Conservation (phyloP, 805 yeast species). For the Teunomyces gatunensis region DNA sequence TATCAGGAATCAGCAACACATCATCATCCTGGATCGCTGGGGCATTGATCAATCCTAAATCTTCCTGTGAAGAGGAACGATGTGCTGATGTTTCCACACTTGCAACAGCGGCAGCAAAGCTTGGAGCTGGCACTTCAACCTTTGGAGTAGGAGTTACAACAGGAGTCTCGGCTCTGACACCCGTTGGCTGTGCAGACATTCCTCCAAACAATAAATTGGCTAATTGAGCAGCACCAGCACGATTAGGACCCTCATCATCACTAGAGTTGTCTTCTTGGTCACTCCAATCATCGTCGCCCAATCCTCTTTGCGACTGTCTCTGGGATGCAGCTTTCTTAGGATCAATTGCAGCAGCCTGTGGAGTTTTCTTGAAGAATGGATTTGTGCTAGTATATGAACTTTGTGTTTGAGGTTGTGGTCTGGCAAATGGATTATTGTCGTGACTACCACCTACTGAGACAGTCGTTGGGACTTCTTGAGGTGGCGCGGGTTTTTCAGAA, state of each 20-base stretch:
- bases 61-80: not conserved
- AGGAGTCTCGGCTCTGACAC: not conserved
- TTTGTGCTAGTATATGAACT: conserved; percentile 30
- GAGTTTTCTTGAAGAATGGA: conserved; percentile 58
- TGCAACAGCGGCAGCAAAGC: not conserved
- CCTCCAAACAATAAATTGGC: conserved; percentile 56
- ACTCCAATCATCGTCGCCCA: conserved; percentile 44
- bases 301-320: conserved; percentile 67
- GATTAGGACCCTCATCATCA: conserved; percentile 48
- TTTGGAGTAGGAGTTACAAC: conserved; percentile 6
- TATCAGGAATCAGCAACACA: conserved; percentile 12
- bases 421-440: conserved; percentile 52
- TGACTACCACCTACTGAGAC: conserved; percentile 18
- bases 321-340: conserved; percentile 63
- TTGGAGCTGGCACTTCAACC: conserved; percentile 4
- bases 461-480: not conserved
- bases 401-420: conserved; percentile 13
- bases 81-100: not conserved
- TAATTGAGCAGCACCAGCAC: conserved; percentile 55
- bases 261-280: conserved; percentile 41
- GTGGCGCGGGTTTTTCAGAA: not conserved
- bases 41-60: conserved; percentile 5
- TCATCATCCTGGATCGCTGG: not conserved
- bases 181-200: conserved; percentile 37
- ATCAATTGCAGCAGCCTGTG: conserved; percentile 40